phyloP scores from a whole-genome alignment of 176 grass and related monocot genomes.

The Ananas comosus region DNA sequence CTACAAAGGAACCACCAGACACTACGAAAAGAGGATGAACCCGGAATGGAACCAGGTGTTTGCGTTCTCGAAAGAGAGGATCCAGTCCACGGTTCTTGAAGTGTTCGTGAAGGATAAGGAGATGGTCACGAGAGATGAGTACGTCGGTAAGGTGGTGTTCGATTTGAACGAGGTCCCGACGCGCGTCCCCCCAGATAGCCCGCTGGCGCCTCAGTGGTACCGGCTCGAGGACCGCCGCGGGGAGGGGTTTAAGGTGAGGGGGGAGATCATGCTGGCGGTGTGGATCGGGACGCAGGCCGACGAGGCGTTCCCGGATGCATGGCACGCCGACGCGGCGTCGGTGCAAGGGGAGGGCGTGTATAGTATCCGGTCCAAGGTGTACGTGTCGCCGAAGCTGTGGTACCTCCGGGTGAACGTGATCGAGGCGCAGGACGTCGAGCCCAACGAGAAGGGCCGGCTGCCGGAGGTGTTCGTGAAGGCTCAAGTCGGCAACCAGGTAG shows the following conservation, averaged over 20 bases:
- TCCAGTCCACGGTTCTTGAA: constrained; percentile 57
- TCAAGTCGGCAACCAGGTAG: constrained; percentile 31
- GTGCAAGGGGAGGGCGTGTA: constrained; percentile 20
- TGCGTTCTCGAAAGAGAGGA: constrained; percentile 54
- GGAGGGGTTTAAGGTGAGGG: constrained; percentile 10
- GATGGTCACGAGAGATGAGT: constrained; percentile 32
- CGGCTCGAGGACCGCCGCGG: constrained; percentile 28
- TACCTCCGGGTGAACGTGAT: constrained; percentile 24
- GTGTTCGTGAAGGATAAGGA: constrained; percentile 45
- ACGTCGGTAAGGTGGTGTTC: constrained; percentile 45
- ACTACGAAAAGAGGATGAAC: constrained; percentile 14
- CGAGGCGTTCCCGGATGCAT: constrained; percentile 21
- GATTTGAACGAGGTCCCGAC: constrained; percentile 52
- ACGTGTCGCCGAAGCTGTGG: constrained; percentile 28
- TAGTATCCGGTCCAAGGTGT: constrained; percentile 25
- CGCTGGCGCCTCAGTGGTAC: constrained; percentile 74
- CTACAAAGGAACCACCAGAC: constrained; percentile 41
- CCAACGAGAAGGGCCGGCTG: constrained; percentile 23
- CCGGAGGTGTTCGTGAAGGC: constrained; percentile 44
- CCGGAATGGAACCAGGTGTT: constrained; percentile 82
- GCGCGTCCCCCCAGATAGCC: constrained; percentile 68
- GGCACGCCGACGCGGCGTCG: constrained; percentile 17
- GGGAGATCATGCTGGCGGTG: constrained; percentile 23
- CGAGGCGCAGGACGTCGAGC: constrained; percentile 21
- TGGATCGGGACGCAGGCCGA: constrained; percentile 27